Evolutionary conservation across 2,329 filamentous ascomycete species (phyloP).

Genomic region (Decorospora gaudefroyi): DNA sequence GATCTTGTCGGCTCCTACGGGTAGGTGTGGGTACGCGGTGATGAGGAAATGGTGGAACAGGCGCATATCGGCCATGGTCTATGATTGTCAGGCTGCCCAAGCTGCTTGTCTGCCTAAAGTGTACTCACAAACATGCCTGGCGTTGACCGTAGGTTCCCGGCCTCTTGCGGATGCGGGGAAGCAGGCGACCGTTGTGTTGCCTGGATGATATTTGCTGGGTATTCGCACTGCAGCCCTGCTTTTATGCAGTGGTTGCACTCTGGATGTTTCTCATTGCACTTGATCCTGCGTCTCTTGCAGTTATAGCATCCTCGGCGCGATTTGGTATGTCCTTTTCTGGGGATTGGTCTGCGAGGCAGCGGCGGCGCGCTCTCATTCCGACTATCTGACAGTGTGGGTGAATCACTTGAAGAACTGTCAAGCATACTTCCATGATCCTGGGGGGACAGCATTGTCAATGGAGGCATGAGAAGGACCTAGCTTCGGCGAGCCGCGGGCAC

Average conservation of each 20-base stretch:
- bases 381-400: conserved; percentile 32
- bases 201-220: conserved; percentile 55
- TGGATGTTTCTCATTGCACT: conserved; percentile 70
- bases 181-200: conserved; percentile 27
- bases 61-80: conserved; percentile 63
- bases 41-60: conserved; percentile 70
- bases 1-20: conserved; percentile 66
- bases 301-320: conserved; percentile 68
- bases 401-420: conserved; percentile 41
- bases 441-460: conserved; percentile 28
- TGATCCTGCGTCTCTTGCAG: conserved; percentile 69
- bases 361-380: conserved; percentile 25
- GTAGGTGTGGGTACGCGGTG: conserved; percentile 66
- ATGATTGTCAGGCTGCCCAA: conserved; percentile 19
- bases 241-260: conserved; percentile 67
- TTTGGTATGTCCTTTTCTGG: conserved; percentile 66
- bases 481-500: conserved; percentile 23
- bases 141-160: conserved; percentile 37
- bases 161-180: conserved; percentile 34
- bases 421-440: conserved; percentile 24
- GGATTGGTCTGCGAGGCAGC: conserved; percentile 43
- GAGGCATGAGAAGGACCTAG: conserved; percentile 20
- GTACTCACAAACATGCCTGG: conserved; percentile 43
- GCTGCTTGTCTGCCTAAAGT: conserved; percentile 6
- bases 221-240: conserved; percentile 65